These are phyloP conservation scores for Cymbopogon citratus DNA, from an alignment of 176 grass and related monocot genomes.

Conservation along the genomic window DNA sequence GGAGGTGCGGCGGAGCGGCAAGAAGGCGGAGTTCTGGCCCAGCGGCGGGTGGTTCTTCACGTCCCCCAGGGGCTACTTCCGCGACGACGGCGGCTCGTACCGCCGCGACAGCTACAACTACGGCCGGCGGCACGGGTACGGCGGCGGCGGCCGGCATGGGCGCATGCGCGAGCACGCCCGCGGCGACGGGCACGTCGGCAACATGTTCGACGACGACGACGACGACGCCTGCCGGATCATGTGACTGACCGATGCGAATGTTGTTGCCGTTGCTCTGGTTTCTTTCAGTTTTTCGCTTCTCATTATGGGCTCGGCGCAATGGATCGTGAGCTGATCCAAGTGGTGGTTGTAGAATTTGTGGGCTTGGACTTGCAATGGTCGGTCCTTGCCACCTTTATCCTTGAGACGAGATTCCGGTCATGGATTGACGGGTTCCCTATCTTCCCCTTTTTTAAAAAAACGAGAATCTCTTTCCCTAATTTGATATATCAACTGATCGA, in stretches of 20 bases:
- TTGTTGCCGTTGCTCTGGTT: not conserved
- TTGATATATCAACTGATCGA: not conserved
- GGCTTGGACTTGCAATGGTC: no score
- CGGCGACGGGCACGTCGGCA: constrained; percentile 40
- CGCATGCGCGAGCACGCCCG: constrained; percentile 37
- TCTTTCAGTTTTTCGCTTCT: not conserved
- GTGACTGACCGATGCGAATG: not conserved
- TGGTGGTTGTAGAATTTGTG: not conserved
- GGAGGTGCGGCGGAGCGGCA: constrained; percentile 65
- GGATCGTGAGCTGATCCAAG: not conserved
- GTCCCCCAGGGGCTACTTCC: constrained; percentile 48
- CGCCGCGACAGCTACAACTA: constrained; percentile 59
- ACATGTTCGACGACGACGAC: constrained; percentile 75
- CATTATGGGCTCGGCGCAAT: not conserved
- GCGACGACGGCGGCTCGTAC: constrained; percentile 41
- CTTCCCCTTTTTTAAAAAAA: not conserved
- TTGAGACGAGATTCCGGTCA: no score
- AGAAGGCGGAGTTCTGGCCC: constrained; percentile 83
- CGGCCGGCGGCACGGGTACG: constrained; percentile 58
- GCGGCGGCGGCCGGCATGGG: constrained; percentile 47
- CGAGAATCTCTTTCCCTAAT: not conserved
- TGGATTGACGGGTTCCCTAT: no score
- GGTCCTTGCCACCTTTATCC: no score
- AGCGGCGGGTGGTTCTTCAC: constrained; percentile 63
- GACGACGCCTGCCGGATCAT: constrained; percentile 53